Conservation (phyloP, 805 yeast genomes). For the Jamesozyma piceae region DNA sequence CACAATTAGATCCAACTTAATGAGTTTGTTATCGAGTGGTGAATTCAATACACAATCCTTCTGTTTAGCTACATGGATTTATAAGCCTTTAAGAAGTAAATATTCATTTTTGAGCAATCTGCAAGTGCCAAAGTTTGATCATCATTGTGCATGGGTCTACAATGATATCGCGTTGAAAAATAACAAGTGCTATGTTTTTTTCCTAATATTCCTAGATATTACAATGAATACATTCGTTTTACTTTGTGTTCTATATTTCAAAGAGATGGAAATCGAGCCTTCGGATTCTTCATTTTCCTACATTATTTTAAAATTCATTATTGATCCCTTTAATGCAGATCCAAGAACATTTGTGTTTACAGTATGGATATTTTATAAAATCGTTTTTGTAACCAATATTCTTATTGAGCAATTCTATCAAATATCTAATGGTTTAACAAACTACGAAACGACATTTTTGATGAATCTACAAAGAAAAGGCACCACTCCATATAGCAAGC, state of each 20-base stretch:
- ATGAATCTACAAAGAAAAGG: neutral
- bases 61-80: slow-evolving; percentile 62
- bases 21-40: slow-evolving; percentile 47
- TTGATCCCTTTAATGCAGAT: neutral
- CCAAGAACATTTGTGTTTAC: neutral
- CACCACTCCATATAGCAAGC: neutral
- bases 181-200: slow-evolving; percentile 63
- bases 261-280: neutral
- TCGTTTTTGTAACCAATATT: neutral
- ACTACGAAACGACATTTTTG: neutral
- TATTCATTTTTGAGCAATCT: slow-evolving; percentile 50
- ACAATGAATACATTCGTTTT: neutral
- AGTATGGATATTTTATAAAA: neutral
- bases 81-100: slow-evolving; percentile 73
- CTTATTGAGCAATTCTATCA: slow-evolving; percentile 64
- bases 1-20: slow-evolving; percentile 38
- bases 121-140: slow-evolving; percentile 78
- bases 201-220: slow-evolving; percentile 29
- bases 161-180: slow-evolving; percentile 83
- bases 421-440: slow-evolving; percentile 64
- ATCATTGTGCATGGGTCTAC: slow-evolving; percentile 89
- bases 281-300: neutral
- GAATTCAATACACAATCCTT: slow-evolving; percentile 68
- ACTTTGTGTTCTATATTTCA: neutral
- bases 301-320: neutral